Percentiles rank a stretch among this genome's conserved stretches.
phyloP scores from a whole-genome alignment of 169 alveolate genomes.

The Eimeria zaria region DNA sequence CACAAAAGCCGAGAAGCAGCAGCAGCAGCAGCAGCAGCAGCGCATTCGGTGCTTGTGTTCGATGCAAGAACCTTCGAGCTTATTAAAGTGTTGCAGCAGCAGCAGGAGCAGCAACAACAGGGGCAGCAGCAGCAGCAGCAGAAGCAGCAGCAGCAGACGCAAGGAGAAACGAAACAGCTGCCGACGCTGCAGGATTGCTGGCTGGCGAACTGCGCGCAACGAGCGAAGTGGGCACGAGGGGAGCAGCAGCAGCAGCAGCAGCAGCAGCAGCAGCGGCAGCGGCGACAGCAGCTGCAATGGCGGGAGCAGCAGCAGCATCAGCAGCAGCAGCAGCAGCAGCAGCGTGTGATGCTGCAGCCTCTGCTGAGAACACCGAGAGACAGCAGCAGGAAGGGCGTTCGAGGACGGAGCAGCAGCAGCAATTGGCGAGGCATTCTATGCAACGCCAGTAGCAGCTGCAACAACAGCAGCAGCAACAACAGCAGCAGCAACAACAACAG shows the following conservation, averaged over 20 bases:
- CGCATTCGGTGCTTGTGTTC: not conserved
- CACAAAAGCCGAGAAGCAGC: conserved; percentile 13
- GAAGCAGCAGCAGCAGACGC: conserved; percentile 30
- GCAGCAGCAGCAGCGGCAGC: conserved; percentile 59
- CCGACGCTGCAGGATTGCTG: conserved; percentile 66
- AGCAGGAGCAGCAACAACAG: conserved; percentile 31
- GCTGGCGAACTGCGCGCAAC: conserved; percentile 10
- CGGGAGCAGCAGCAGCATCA: not conserved
- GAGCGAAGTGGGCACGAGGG: not conserved
- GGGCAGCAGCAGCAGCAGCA: conserved; percentile 29
- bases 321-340: conserved; percentile 41
- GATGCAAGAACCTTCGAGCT: conserved; percentile 9
- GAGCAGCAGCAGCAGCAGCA: conserved; percentile 34
- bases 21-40: conserved; percentile 18
- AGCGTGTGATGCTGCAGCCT: not conserved
- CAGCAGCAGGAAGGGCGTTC: not conserved
- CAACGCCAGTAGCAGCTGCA: not conserved
- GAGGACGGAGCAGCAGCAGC: not conserved
- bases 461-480: conserved; percentile 43
- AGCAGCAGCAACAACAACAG: not conserved
- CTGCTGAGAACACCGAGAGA: not conserved
- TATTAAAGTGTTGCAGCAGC: not conserved
- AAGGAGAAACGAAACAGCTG: not conserved
- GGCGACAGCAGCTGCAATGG: not conserved
- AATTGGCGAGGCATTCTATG: not conserved